Evolutionary conservation across 768 basidiomycete species (phyloP), one percentile per base, ranked within the genome.

Genomic region (Hericium alpestre): DNA sequence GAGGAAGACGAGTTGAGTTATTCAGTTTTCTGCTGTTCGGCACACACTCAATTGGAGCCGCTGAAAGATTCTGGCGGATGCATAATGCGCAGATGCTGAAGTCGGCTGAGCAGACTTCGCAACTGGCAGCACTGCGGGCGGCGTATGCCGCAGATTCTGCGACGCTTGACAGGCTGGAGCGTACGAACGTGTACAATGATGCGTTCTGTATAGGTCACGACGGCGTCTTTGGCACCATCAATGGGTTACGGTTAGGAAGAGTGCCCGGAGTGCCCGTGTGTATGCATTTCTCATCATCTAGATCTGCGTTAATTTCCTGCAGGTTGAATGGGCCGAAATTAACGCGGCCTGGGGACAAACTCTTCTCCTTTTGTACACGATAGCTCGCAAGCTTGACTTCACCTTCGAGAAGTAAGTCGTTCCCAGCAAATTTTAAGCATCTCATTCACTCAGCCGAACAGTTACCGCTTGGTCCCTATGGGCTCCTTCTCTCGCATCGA

Each of bases 281-380:
- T 74, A 50, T 13, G 23, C 25, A 51, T 16, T 53, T 41, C 32
- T 38, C 23, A 43, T 23, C 50, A 16, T 51, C 16, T 12, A 23
- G 52, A 50, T 37, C 52, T 27, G 40, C 20, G 13, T 22, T 50
- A 23, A 40, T 57, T 13, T 46, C 8, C 39, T 58, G 9, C 60
- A 91, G 84, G 94, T 98, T 32, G 96, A 98, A 67, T 99, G 94
- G 94, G 82, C 91, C 2, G 96, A 99, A 71, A 93, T 98, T 69
- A 98, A 98, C 66, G 96, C 96, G 11, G 96, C 96, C 16, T 96
- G 95, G 93, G 96, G 96, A 1, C 87, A 96, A 67, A 91, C 94
- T 0, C 75, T 95, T n/a, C 77, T 98, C 16, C 76, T 98, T 56
- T 73, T 97, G 38, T 90, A 95, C 65, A 92, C 92, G 7, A 82